A percentile compares a stretch with the other conserved stretches of the same genome.
Conservation (phyloP, 352 stramenopile genomes). For the Pythium myriotylum region DNA sequence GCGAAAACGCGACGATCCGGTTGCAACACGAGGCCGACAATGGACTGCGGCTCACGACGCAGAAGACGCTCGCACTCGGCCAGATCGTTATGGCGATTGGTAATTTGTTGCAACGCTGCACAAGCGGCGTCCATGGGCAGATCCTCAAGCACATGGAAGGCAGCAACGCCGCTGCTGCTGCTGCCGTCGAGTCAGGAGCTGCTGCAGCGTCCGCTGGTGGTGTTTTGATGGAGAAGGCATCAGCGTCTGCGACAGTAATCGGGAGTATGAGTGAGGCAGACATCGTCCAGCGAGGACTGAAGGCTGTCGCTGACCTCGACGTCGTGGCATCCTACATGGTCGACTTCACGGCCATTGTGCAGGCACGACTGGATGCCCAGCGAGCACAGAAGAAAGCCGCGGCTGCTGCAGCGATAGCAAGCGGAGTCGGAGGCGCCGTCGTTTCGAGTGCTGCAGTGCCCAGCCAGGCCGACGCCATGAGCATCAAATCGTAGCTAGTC, state of each 20-base stretch:
- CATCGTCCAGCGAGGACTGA: slow-evolving; percentile 82
- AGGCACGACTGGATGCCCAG: slow-evolving; percentile 70
- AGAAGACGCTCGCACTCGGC: slow-evolving; percentile 90
- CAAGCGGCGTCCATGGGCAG: slow-evolving; percentile 83
- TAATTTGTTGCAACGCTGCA: slow-evolving; percentile 83
- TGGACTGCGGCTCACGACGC: slow-evolving; percentile 83
- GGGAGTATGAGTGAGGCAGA: slow-evolving; percentile 77
- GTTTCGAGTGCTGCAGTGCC: background rate
- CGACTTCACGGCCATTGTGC: slow-evolving; percentile 89
- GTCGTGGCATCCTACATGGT: slow-evolving; percentile 94
- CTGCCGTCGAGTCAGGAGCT: slow-evolving; percentile 10
- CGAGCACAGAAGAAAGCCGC: slow-evolving; percentile 70
- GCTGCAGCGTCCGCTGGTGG: slow-evolving; percentile 5
- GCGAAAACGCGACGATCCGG: slow-evolving; percentile 67
- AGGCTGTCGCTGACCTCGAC: slow-evolving; percentile 90
- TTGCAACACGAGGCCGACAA: slow-evolving; percentile 90
- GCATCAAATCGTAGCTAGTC: slow-evolving; percentile 21
- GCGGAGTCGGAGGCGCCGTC: background rate
- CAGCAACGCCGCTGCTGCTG: slow-evolving; percentile 32
- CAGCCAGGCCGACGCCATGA: slow-evolving; percentile 17
- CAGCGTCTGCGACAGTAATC: slow-evolving; percentile 8
- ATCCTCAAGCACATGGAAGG: slow-evolving; percentile 89
- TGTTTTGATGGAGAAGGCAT: background rate
- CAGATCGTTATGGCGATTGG: slow-evolving; percentile 90
- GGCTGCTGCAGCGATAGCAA: slow-evolving; percentile 18